Percentiles rank a stretch among this genome's conserved stretches.
These are phyloP conservation scores for Trichoderma sp. DNA, from an alignment of 2,329 filamentous ascomycete species.

Conservation along the genomic window DNA sequence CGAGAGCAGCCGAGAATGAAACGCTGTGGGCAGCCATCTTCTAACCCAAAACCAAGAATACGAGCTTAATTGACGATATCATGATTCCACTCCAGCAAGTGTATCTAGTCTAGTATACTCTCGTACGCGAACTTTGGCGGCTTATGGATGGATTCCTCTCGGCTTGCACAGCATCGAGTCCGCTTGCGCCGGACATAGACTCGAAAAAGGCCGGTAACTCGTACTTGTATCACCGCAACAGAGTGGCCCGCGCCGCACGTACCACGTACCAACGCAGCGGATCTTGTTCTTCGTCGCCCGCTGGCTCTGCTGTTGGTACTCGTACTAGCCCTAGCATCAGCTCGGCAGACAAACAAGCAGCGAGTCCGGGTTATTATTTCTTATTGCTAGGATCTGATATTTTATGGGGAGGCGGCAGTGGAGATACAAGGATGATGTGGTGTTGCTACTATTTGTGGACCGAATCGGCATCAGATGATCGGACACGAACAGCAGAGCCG, in stretches of 20 bases:
- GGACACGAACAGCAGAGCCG: conserved; percentile 14
- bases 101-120: background rate
- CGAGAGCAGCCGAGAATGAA: background rate
- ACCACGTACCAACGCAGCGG: background rate
- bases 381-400: background rate
- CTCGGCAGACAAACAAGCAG: background rate
- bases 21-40: conserved; percentile 6
- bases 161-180: background rate
- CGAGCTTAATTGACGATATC: background rate
- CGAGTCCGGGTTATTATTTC: background rate
- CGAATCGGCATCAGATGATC: conserved; percentile 17
- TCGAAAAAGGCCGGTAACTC: background rate
- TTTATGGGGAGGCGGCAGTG: background rate
- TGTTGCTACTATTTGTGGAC: conserved; percentile 8
- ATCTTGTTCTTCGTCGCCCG: background rate
- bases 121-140: background rate
- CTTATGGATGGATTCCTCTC: background rate
- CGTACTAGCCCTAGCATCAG: background rate
- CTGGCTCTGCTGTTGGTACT: background rate
- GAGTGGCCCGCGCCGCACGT: conserved; percentile 4
- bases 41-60: conserved; percentile 9
- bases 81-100: background rate
- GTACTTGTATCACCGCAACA: background rate
- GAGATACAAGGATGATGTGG: background rate
- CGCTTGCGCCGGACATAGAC: background rate